Conservation (phyloP, 208 protist genomes). For the Acanthamoeba castellanii region DNA sequence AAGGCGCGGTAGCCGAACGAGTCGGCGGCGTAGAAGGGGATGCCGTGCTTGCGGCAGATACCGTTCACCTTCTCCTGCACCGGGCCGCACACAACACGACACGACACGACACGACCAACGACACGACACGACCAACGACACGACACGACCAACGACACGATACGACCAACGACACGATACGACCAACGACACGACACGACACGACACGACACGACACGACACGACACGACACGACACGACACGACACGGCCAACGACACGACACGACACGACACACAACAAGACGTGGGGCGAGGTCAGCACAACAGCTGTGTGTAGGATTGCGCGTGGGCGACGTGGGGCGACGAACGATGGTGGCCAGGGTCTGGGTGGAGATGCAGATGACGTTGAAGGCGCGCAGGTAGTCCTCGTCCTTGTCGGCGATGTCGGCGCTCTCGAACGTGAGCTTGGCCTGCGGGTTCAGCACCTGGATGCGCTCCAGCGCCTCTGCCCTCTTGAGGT, state of each 20-base stretch:
- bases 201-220: too few species aligned
- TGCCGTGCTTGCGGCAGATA: constrained; percentile 33
- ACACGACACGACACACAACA: too few species aligned
- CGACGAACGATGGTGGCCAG: constrained; percentile 11
- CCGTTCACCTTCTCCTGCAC: background rate
- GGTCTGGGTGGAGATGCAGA: background rate
- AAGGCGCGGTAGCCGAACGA: constrained; percentile 56
- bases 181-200: too few species aligned
- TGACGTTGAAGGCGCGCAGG: background rate
- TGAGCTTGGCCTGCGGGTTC: constrained; percentile 12
- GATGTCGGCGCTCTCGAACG: constrained; percentile 3
- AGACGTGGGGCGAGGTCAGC: background rate
- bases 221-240: too few species aligned
- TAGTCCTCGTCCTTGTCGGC: constrained; percentile 18
- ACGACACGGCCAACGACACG: too few species aligned
- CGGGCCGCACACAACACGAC: background rate
- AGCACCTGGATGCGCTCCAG: constrained; percentile 22
- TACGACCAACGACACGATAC: too few species aligned
- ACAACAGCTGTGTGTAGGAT: background rate
- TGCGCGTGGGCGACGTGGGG: background rate
- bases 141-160: too few species aligned
- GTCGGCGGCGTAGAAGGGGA: constrained; percentile 34
- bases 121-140: too few species aligned
- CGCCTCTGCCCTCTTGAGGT: background rate
- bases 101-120: too few species aligned